Base-by-base conservation (phyloP, 78 protist genomes). In the Dictyostelium purpureum region DNA sequence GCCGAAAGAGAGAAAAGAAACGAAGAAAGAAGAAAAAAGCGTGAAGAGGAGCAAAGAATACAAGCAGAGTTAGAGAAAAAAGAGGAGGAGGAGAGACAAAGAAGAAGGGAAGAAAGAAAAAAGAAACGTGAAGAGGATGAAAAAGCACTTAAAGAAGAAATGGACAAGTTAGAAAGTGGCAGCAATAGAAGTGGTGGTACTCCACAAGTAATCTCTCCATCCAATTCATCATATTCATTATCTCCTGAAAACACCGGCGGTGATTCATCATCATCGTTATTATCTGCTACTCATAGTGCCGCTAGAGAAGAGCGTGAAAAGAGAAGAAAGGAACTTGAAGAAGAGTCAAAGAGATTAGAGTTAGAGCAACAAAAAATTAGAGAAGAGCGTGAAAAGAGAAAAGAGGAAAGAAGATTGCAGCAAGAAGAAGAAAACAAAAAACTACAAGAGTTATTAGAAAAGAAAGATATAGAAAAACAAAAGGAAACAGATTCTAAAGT, bases 301-400 rank as follows among this genome's bases (percentile, higher is more conserved):
- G 38, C 70, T 56, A 56, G 77, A 70, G 45, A 52, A 42, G 59
- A 43, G 6, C 24, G 80, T 28, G 80, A 74, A 28, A 40, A 67
- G 28, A 67, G 52, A 67, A 59, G 76, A 31, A 59, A 65, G 28
- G 73, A 79, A 65, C 45, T 61, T 4, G 69, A 69, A 40, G 80
- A 82, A 28, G 77, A 82, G 42, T 16, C 70, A 26, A 56, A 82
- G 59, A 79, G 19, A 79, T 12, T 82, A 2, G 90, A 67, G 28
- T 31, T 42, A 2, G 80, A 82, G 18, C 79, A 82, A 47, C 33
- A 54, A 42, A 67, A 19, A 42, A n/a, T 82, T 21, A 77, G 79
- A 24, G 90, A 82, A 40, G 90, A 82, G n/a, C 37, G 90, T 19
- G 83, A 87, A 59, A 71, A 51, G 35, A 71, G 78, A 71, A 87